Conservation (phyloP, 768 basidiomycete genomes). For the Termitomyces sp. region DNA sequence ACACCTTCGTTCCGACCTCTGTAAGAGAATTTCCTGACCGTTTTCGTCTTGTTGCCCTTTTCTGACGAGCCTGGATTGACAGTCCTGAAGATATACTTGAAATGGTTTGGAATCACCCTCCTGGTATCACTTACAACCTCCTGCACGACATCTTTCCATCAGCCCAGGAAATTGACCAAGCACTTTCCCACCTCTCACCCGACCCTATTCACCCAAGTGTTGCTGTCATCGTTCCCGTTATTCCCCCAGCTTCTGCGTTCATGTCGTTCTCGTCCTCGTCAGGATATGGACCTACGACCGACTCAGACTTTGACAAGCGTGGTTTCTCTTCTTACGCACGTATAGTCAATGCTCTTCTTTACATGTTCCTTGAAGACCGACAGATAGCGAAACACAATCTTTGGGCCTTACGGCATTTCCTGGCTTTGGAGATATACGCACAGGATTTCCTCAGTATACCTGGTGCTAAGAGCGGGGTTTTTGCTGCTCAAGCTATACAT, state of each 20-base stretch:
- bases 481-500: slow-evolving; percentile 31
- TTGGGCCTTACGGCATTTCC: slow-evolving; percentile 67
- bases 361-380: slow-evolving; percentile 52
- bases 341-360: slow-evolving; percentile 47
- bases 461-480: slow-evolving; percentile 40
- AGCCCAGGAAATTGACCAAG: slow-evolving; percentile 34
- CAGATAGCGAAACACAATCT: slow-evolving; percentile 49
- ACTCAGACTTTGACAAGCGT: slow-evolving; percentile 31
- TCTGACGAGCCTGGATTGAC: not conserved
- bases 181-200: slow-evolving; percentile 40
- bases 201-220: slow-evolving; percentile 48
- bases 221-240: slow-evolving; percentile 52
- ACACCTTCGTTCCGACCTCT: slow-evolving; percentile 30
- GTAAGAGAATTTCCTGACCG: slow-evolving; percentile 18
- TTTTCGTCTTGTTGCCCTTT: not conserved
- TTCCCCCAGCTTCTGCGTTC: slow-evolving; percentile 36
- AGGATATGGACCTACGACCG: not conserved
- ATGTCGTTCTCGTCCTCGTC: slow-evolving; percentile 8
- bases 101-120: slow-evolving; percentile 26
- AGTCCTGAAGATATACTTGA: slow-evolving; percentile 45
- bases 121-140: slow-evolving; percentile 32
- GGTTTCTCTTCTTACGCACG: slow-evolving; percentile 67
- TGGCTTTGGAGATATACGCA: slow-evolving; percentile 56
- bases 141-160: slow-evolving; percentile 50
- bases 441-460: slow-evolving; percentile 55